A percentile compares a stretch with the other conserved stretches of the same genome.
phyloP scores from a whole-genome alignment of 2,329 filamentous ascomycete genomes.

The Alternaria angustiovoidea region DNA sequence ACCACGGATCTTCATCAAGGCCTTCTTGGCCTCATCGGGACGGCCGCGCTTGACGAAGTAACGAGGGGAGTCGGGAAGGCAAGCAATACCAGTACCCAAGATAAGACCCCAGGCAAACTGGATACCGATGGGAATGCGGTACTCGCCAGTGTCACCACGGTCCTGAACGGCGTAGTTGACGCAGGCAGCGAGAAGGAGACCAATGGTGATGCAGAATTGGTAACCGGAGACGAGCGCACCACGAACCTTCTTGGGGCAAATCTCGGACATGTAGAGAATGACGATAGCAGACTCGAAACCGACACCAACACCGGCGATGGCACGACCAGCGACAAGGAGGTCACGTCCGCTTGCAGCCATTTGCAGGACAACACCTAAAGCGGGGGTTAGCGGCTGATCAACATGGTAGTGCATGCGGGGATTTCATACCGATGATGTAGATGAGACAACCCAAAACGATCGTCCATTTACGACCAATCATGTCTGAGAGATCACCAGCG shows the following conservation, averaged over 20 bases:
- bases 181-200: conserved; percentile 76
- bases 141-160: conserved; percentile 69
- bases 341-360: conserved; percentile 1
- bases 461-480: conserved; percentile 73
- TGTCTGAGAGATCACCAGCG: conserved; percentile 72
- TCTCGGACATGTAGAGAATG: conserved; percentile 82
- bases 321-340: conserved; percentile 4
- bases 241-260: conserved; percentile 75
- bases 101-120: conserved; percentile 85
- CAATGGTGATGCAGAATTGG: conserved; percentile 84
- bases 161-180: conserved; percentile 76
- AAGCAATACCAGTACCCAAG: conserved; percentile 73
- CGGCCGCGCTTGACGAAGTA: conserved; percentile 88
- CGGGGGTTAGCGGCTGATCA: conserved; percentile 45
- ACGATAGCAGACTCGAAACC: conserved; percentile 51
- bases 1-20: conserved; percentile 5
- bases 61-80: conserved; percentile 85
- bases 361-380: conserved; percentile 48
- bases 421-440: conserved; percentile 45
- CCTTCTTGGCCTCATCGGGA: conserved; percentile 64
- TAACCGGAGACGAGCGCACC: conserved; percentile 79
- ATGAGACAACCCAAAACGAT: conserved; percentile 50
- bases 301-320: neutral
- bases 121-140: conserved; percentile 78
- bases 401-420: neutral